These are phyloP conservation scores for Paramecium biaurelia DNA, from an alignment of 73 alveolate genomes.

Conservation along the genomic window DNA sequence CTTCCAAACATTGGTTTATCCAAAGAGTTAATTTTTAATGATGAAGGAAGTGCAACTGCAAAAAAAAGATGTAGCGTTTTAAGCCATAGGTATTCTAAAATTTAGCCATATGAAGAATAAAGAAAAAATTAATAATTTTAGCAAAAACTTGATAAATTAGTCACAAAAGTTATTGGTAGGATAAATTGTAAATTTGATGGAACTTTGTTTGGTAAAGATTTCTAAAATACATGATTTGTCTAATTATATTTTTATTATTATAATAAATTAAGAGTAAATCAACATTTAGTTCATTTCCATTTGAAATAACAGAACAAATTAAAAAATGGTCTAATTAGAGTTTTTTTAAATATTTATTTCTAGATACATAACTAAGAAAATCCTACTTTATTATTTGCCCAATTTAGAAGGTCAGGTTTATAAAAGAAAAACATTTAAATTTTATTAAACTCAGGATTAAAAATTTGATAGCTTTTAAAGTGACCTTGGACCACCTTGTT, in stretches of 20 bases:
- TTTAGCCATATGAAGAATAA: background rate
- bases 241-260: background rate
- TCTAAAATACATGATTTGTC: background rate
- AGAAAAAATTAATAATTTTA: conserved; percentile 4
- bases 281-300: background rate
- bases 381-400: background rate
- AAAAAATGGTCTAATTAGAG: background rate
- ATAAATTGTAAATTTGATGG: conserved; percentile 11
- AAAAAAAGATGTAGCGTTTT: background rate
- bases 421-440: background rate
- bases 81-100: background rate
- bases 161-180: background rate
- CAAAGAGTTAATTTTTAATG: background rate
- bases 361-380: background rate
- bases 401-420: background rate
- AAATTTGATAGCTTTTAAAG: background rate
- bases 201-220: background rate
- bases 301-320: background rate
- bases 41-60: conserved; percentile 20
- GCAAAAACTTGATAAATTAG: background rate
- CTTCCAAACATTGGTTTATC: background rate
- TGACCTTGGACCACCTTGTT: background rate
- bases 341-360: background rate
- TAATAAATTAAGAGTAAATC: background rate
- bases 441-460: background rate